Evolutionary conservation across 2,329 filamentous ascomycete species (phyloP).

Genomic region (Emergomyces africanus): DNA sequence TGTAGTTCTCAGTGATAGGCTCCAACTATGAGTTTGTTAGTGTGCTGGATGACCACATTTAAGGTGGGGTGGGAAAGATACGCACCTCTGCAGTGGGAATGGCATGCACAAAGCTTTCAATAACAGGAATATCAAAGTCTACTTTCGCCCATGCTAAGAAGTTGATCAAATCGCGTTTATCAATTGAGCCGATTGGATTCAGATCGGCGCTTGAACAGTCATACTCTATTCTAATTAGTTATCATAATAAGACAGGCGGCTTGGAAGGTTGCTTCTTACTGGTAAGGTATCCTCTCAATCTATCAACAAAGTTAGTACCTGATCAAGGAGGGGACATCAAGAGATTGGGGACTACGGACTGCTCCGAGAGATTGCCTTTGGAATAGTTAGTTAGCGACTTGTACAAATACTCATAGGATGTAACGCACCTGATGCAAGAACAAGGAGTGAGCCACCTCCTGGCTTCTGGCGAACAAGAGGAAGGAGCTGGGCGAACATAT

Average conservation of each 20-base stretch:
- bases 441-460: conserved; percentile 35
- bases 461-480: background rate
- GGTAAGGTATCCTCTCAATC: conserved; percentile 3
- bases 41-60: background rate
- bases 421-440: conserved; percentile 42
- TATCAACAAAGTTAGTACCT: background rate
- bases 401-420: background rate
- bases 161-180: conserved; percentile 53
- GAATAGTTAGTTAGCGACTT: conserved; percentile 38
- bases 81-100: conserved; percentile 40
- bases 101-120: conserved; percentile 48
- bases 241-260: background rate
- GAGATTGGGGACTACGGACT: background rate
- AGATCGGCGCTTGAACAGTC: conserved; percentile 44
- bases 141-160: conserved; percentile 53
- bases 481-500: conserved; percentile 3
- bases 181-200: conserved; percentile 42
- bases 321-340: background rate
- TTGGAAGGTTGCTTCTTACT: background rate
- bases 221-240: conserved; percentile 50
- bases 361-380: conserved; percentile 24
- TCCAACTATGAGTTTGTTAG: conserved; percentile 33
- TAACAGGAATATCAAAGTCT: conserved; percentile 42
- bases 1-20: conserved; percentile 50
- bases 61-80: background rate